Evolutionary conservation across 768 basidiomycete genomes (phyloP).

Genomic region (Lyophyllum decastes): DNA sequence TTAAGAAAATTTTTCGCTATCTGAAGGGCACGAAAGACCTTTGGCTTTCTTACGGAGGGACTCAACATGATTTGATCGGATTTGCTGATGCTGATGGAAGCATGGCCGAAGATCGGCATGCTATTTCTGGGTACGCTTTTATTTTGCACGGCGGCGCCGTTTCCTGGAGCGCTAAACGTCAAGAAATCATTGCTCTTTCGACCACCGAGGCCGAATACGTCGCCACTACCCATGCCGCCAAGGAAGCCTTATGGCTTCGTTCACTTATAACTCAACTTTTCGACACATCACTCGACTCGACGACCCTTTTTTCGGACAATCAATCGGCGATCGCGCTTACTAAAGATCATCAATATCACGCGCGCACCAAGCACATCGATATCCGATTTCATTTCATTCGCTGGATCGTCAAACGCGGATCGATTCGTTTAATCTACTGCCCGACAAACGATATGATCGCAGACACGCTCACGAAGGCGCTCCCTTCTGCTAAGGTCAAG

Average conservation of each 20-base stretch:
- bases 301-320: slow-evolving; percentile 6
- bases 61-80: slow-evolving; percentile 13
- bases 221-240: slow-evolving; percentile 24
- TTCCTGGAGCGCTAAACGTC: slow-evolving; percentile 21
- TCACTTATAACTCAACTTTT: slow-evolving; percentile 17
- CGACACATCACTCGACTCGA: not conserved
- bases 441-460: slow-evolving; percentile 25
- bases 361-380: slow-evolving; percentile 14
- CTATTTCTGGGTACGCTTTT: slow-evolving; percentile 34
- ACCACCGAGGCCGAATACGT: slow-evolving; percentile 31
- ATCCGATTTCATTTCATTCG: slow-evolving; percentile 21
- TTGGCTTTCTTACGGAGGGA: slow-evolving; percentile 7
- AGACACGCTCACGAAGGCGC: slow-evolving; percentile 26
- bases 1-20: slow-evolving; percentile 25
- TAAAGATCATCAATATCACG: slow-evolving; percentile 3
- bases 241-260: slow-evolving; percentile 36
- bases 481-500: slow-evolving; percentile 26
- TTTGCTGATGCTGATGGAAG: slow-evolving; percentile 24
- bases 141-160: slow-evolving; percentile 26
- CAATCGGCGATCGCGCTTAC: slow-evolving; percentile 7
- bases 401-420: slow-evolving; percentile 18
- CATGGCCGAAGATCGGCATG: slow-evolving; percentile 22
- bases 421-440: slow-evolving; percentile 23
- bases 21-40: slow-evolving; percentile 38
- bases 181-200: slow-evolving; percentile 1